Conservation (phyloP, 2,329 filamentous ascomycete species). For the Dactylellina drechsleri region DNA sequence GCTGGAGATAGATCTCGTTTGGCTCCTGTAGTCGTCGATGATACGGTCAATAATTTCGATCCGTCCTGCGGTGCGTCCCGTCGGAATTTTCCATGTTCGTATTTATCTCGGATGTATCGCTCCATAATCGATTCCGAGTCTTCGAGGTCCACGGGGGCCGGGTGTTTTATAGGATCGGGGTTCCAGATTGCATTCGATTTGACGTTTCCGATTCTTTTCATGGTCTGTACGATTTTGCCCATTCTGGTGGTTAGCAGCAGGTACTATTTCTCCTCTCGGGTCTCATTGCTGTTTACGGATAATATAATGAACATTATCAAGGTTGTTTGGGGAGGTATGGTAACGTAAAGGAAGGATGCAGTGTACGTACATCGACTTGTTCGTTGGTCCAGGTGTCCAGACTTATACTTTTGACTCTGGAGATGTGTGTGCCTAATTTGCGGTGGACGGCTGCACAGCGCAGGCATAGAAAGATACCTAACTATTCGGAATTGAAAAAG, state of each 20-base stretch:
- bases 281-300: not conserved
- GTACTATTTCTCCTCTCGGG: conserved; percentile 6
- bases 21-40: conserved; percentile 64
- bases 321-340: not conserved
- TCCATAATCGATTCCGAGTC: conserved; percentile 96
- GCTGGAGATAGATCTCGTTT: conserved; percentile 45
- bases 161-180: conserved; percentile 80
- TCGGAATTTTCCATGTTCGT: conserved; percentile 72
- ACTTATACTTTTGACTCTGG: conserved; percentile 97
- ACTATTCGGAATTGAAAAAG: conserved; percentile 64
- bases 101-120: conserved; percentile 93
- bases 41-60: conserved; percentile 66
- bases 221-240: conserved; percentile 71
- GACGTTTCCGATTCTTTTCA: conserved; percentile 90
- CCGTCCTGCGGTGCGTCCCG: conserved; percentile 64
- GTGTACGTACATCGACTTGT: conserved; percentile 83
- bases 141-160: conserved; percentile 88
- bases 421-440: conserved; percentile 96
- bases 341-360: conserved; percentile 4
- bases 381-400: conserved; percentile 98
- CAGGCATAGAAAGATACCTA: conserved; percentile 97
- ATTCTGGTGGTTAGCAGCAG: conserved; percentile 50
- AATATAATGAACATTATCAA: not conserved
- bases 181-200: conserved; percentile 91
- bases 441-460: conserved; percentile 94